phyloP scores from a whole-genome alignment of 495 filamentous ascomycete genomes.

The Penicillium argentinense region DNA sequence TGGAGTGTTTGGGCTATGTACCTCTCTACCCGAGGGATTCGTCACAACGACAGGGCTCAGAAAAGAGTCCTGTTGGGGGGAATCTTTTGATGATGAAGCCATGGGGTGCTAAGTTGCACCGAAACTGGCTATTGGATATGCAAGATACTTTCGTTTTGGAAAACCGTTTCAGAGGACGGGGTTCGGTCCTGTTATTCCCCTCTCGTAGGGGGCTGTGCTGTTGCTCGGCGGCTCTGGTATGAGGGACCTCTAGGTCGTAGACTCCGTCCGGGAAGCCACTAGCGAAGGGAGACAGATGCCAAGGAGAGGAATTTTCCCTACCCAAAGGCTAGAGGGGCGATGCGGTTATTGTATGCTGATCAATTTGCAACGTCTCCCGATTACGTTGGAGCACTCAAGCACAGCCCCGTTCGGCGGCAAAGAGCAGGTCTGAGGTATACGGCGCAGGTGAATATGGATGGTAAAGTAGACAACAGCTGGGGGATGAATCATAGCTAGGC shows the following conservation, averaged over 20 bases:
- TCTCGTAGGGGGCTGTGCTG: conserved; percentile 8
- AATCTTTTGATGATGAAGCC: conserved; percentile 20
- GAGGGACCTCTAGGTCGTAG: not conserved
- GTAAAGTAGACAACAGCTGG: not conserved
- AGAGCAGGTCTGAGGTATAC: not conserved
- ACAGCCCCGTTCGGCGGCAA: not conserved
- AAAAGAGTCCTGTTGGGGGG: conserved; percentile 13
- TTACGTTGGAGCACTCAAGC: not conserved
- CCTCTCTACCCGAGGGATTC: conserved; percentile 24
- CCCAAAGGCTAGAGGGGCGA: not conserved
- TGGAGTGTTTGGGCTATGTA: conserved; percentile 4
- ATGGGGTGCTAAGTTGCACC: conserved; percentile 11
- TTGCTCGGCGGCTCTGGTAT: conserved; percentile 4
- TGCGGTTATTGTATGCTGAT: not conserved
- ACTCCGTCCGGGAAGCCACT: not conserved
- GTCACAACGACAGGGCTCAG: conserved; percentile 21
- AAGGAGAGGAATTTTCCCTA: conserved; percentile 3
- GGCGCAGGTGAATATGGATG: not conserved
- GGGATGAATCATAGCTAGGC: not conserved
- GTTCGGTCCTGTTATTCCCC: not conserved
- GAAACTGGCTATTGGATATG: conserved; percentile 9
- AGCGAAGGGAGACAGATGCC: conserved; percentile 3
- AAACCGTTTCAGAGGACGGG: not conserved
- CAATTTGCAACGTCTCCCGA: not conserved
- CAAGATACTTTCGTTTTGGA: conserved; percentile 1